Base-by-base conservation (phyloP, 202 grass and related monocot species). In the Saccharum hybrid region DNA sequence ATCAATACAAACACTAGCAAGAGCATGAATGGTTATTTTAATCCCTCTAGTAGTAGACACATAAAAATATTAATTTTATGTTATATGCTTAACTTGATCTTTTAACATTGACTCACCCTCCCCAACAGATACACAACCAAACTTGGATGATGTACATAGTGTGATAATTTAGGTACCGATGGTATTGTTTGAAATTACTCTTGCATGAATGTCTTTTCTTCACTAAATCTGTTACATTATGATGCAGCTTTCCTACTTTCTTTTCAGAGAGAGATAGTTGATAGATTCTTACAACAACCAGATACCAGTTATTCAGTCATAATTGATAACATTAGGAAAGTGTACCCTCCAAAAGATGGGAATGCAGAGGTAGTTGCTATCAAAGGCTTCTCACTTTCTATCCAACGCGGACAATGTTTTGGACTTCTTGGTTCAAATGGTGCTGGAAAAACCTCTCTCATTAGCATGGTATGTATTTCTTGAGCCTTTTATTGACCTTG, bases 381-480 rank as follows among this genome's bases (percentile, higher is more conserved):
- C 52, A 71, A 49, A 68, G 84, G 84, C 22, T 79, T 95, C 74
- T 92, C 88, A 61, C 85, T 95, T 71, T 82, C 81, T 69, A 61
- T 88, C 18, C 48, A 77, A 54, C 56, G 78, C 28, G 93, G 93
- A 68, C 89, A 95, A 70, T 95, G 93, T 82, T 86, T 95, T 52
- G 93, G 93, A 40, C 77, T 95, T 80, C 90, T 95, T 84, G 93
- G 93, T 37, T 81, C 90, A 43, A 95, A 92, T 77, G 93, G 93
- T 42, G 84, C 93, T 60, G 93, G 93, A 85, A 95, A 95, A 92
- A 92, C 93, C 33, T 77, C 93, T 40, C 84, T 95, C 54, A 95
- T 95, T 86, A 88, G 90, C 77, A 92, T 95, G 93, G 93, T 95
- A 85, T 78, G 75, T 66, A 41, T 28, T 71, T 71, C 5, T 71